Evolutionary conservation across 2,329 filamentous ascomycete genomes (phyloP), one percentile per base, ranked within the genome.

Genomic region (Epichloe elymi): DNA sequence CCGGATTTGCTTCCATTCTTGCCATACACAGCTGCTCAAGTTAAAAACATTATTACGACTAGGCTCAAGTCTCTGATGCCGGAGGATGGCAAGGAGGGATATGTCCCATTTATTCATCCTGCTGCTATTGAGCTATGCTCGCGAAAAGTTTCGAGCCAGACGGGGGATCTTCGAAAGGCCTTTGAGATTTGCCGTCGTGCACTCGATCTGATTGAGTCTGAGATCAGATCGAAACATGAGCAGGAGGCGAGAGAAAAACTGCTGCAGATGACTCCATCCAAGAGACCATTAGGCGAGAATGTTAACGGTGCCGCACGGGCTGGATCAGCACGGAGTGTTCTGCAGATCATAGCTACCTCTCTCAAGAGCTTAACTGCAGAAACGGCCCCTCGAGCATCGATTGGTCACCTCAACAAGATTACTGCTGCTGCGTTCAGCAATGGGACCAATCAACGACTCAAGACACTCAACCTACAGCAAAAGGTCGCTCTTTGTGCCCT

Each of bases 91-190:
- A 74, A 73, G 47, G 68, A 78, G 37, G 76, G 78, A 53, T 85
- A 80, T 54, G 70, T 95, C 3, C 93, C 93, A 0, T 95, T 97
- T 61, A 80, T 98, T 53, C 91, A 97, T 61, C 91, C 91, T 1
- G 87, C 88, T 12, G 93, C 93, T 17, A 89, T 98, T 58, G 88
- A 94, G 61, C 82, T 98, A 43, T 95, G 91, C 65, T 86, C 93
- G 7, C 88, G 93, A 65, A 98, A 97, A 65, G 88, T 98, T 15
- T 86, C 93, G 4, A 88, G 86, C 50, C 91, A 97, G 65, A 95
- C 88, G 0, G 93, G 93, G 93, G 93, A 98, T 65, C 69, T 98
- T 46, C 86, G 93, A 54, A 95, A 95, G 67, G 91, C 90, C 0
- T 96, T 97, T 61, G 91, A 96, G 66, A 88, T 98, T 53, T 89